phyloP scores from a whole-genome alignment of 306 rosid species.

The Clitoria ternatea region DNA sequence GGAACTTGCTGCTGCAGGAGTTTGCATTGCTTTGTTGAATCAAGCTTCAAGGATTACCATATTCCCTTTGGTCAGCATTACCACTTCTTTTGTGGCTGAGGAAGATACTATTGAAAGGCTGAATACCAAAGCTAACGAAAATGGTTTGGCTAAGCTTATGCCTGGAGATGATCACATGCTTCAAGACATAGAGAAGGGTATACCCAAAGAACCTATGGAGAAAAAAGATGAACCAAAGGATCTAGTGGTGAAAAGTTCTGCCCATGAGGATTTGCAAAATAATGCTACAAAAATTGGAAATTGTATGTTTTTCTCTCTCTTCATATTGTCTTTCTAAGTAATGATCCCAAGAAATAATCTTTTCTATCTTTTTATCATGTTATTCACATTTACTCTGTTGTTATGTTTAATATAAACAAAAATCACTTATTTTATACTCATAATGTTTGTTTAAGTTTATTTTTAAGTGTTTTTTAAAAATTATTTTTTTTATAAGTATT shows the following conservation, averaged over 20 bases:
- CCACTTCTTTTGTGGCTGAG: constrained; percentile 93
- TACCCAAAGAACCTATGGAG: constrained; percentile 2
- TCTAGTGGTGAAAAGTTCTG: neutral
- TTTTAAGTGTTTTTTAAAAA: too few species aligned
- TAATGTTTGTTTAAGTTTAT: too few species aligned
- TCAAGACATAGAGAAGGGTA: constrained; percentile 42
- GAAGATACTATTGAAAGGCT: constrained; percentile 62
- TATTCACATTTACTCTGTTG: too few species aligned
- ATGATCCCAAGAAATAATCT: too few species aligned
- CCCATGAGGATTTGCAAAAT: neutral
- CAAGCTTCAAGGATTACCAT: constrained; percentile 93
- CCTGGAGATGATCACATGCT: constrained; percentile 24
- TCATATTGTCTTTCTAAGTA: neutral
- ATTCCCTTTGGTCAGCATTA: constrained; percentile 88
- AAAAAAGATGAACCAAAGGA: constrained; percentile 18
- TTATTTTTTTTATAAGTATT: too few species aligned
- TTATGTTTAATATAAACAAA: too few species aligned
- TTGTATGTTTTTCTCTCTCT: constrained; percentile 25
- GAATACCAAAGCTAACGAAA: constrained; percentile 28
- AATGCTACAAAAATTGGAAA: constrained; percentile 6
- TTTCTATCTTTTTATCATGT: too few species aligned
- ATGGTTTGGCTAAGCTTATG: neutral
- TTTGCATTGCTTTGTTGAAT: constrained; percentile 80
- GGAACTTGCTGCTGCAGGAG: constrained; percentile 94
- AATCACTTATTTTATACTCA: too few species aligned